Evolutionary conservation across 148 eudicot species (phyloP).

Genomic region (Nepenthes gracilis): DNA sequence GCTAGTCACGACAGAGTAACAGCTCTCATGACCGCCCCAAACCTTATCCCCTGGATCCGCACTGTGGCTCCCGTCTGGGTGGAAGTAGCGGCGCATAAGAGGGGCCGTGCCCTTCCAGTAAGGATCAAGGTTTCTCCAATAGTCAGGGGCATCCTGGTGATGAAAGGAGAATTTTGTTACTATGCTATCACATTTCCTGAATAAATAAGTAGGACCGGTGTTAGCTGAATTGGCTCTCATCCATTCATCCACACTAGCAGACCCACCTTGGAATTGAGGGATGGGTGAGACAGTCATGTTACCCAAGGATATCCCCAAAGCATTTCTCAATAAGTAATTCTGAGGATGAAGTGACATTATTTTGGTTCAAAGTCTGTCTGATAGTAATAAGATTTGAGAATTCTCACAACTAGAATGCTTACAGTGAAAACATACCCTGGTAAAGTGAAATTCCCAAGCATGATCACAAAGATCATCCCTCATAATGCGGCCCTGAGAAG

Average conservation of each 20-base stretch:
- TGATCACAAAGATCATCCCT: slow-evolving; percentile 79
- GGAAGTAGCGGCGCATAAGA: slow-evolving; percentile 67
- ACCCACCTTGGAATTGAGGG: no score
- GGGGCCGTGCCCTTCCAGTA: slow-evolving; percentile 50
- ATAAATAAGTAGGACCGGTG: no score
- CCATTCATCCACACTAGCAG: no score
- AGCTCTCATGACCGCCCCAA: slow-evolving; percentile 89
- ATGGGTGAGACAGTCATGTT: no score
- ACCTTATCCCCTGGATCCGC: slow-evolving; percentile 67
- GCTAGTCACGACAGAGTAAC: slow-evolving; percentile 56
- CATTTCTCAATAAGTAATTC: no score
- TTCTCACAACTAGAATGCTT: no score
- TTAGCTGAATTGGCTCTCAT: no score
- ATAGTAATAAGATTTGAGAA: no score
- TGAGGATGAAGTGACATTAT: no score
- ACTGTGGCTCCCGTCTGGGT: slow-evolving; percentile 67
- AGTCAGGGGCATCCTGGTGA: slow-evolving; percentile 68
- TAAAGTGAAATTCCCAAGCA: slow-evolving; percentile 72
- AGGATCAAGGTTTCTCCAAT: slow-evolving; percentile 74
- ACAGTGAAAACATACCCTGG: slow-evolving; percentile 29
- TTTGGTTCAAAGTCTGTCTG: no score
- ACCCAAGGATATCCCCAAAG: no score
- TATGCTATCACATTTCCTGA: background rate
- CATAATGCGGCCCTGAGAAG: slow-evolving; percentile 48
- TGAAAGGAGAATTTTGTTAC: background rate